Evolutionary conservation across 2,329 filamentous ascomycete genomes (phyloP).

Genomic region (Bisporella sp.): DNA sequence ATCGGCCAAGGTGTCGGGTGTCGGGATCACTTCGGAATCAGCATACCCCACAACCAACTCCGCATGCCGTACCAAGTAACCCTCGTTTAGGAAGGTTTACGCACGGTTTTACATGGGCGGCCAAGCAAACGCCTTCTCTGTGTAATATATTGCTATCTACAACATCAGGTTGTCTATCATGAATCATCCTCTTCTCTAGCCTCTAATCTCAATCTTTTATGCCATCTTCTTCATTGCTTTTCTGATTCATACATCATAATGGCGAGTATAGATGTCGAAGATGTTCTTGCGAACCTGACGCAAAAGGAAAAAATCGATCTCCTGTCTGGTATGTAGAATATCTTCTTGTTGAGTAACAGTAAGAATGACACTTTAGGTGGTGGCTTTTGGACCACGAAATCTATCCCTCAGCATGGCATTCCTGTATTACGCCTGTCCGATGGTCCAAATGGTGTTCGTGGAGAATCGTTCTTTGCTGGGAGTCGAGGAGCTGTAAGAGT

Average conservation of each 20-base stretch:
- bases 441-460: constrained; percentile 29
- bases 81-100: too few species aligned
- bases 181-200: too few species aligned
- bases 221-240: too few species aligned
- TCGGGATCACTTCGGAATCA: too few species aligned
- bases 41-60: too few species aligned
- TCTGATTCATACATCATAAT: constrained; percentile 24
- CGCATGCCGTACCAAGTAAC: too few species aligned
- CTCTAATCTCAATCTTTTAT: too few species aligned
- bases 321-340: constrained; percentile 34
- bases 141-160: too few species aligned
- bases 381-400: constrained; percentile 28
- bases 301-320: constrained; percentile 46
- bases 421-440: constrained; percentile 29
- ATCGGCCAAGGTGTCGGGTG: too few species aligned
- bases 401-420: constrained; percentile 23
- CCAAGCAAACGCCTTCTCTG: too few species aligned
- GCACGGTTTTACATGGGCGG: too few species aligned
- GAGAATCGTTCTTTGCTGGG: constrained; percentile 28
- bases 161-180: too few species aligned
- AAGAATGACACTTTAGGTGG: constrained; percentile 13
- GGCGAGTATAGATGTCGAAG: constrained; percentile 41
- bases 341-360: neutral
- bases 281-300: constrained; percentile 46
- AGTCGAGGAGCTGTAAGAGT: constrained; percentile 37